Evolutionary conservation across 1,284 basidiomycete species (phyloP).

Genomic region (Lentinus polychrous): DNA sequence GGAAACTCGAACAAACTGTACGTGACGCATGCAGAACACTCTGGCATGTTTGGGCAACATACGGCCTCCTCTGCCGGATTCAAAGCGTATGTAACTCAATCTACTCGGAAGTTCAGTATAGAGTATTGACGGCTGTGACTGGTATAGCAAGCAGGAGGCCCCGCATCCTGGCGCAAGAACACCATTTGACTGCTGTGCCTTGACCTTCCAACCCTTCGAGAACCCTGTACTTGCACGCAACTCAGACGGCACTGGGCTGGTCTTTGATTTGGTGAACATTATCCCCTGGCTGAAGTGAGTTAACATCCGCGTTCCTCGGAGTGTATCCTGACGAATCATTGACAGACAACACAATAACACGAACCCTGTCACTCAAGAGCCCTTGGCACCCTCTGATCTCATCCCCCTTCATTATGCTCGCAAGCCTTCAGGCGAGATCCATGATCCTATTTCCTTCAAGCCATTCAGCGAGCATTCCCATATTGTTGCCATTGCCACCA

Average conservation of each 20-base stretch:
- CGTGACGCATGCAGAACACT: slow-evolving; percentile 80
- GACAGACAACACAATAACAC: slow-evolving; percentile 66
- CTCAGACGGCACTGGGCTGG: slow-evolving; percentile 67
- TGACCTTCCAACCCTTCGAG: slow-evolving; percentile 87
- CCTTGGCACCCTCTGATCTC: slow-evolving; percentile 73
- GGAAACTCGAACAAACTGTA: slow-evolving; percentile 83
- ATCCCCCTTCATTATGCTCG: slow-evolving; percentile 86
- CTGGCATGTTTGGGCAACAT: slow-evolving; percentile 71
- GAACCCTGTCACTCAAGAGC: slow-evolving; percentile 84
- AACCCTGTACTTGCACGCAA: slow-evolving; percentile 87
- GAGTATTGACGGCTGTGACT: neutral
- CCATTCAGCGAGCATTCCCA: slow-evolving; percentile 89
- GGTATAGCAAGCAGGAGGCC: slow-evolving; percentile 55
- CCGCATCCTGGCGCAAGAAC: slow-evolving; percentile 56
- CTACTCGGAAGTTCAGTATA: neutral
- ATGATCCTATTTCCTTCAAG: slow-evolving; percentile 92
- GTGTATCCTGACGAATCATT: slow-evolving; percentile 6
- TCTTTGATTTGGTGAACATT: slow-evolving; percentile 87
- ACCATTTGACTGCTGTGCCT: slow-evolving; percentile 88
- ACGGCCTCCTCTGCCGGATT: slow-evolving; percentile 68
- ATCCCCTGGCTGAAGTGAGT: slow-evolving; percentile 89
- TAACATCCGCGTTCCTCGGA: slow-evolving; percentile 6
- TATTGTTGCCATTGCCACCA: slow-evolving; percentile 83
- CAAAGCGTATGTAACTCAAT: slow-evolving; percentile 44
- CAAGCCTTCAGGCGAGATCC: slow-evolving; percentile 73